Conservation (phyloP, 345 rosid genomes). For the Lagerstroemia speciosa region DNA sequence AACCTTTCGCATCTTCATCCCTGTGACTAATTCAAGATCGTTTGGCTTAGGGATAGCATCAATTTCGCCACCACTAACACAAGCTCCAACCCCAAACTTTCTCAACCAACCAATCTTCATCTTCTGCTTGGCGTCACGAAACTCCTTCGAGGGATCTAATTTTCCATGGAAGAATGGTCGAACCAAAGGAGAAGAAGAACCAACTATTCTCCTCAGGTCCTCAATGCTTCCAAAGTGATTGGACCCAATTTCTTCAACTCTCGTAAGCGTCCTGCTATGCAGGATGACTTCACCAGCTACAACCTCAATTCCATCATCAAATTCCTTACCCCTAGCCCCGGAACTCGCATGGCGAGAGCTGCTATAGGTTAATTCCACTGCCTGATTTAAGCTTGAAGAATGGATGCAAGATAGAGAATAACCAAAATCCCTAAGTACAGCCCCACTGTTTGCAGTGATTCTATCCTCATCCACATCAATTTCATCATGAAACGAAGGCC, state of each 20-base stretch:
- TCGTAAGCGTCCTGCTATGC: slow-evolving; percentile 23
- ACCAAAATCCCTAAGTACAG: slow-evolving; percentile 26
- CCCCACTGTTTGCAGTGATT: slow-evolving; percentile 24
- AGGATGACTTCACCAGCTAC: slow-evolving; percentile 20
- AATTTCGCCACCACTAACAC: slow-evolving; percentile 21
- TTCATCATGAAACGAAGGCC: slow-evolving; percentile 8
- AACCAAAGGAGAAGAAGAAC: slow-evolving; percentile 23
- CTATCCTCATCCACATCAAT: slow-evolving; percentile 18
- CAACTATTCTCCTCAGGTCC: slow-evolving; percentile 30
- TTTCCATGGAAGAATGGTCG: slow-evolving; percentile 12
- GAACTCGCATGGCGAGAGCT: slow-evolving; percentile 13
- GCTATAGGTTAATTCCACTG: slow-evolving; percentile 20
- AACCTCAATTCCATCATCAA: slow-evolving; percentile 29
- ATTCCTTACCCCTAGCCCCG: slow-evolving; percentile 20
- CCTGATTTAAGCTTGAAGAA: slow-evolving; percentile 21
- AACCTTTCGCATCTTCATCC: slow-evolving; percentile 26
- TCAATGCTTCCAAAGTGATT: slow-evolving; percentile 39
- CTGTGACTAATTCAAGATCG: slow-evolving; percentile 25
- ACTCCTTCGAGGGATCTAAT: slow-evolving; percentile 15
- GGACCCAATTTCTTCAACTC: slow-evolving; percentile 27
- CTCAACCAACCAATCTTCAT: slow-evolving; percentile 39
- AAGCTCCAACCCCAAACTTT: slow-evolving; percentile 34
- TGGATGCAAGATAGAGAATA: slow-evolving; percentile 22
- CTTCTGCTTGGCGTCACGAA: slow-evolving; percentile 20
- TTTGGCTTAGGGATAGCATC: slow-evolving; percentile 12